Conservation (phyloP, 768 basidiomycete genomes). For the Lactifluus piperatus region DNA sequence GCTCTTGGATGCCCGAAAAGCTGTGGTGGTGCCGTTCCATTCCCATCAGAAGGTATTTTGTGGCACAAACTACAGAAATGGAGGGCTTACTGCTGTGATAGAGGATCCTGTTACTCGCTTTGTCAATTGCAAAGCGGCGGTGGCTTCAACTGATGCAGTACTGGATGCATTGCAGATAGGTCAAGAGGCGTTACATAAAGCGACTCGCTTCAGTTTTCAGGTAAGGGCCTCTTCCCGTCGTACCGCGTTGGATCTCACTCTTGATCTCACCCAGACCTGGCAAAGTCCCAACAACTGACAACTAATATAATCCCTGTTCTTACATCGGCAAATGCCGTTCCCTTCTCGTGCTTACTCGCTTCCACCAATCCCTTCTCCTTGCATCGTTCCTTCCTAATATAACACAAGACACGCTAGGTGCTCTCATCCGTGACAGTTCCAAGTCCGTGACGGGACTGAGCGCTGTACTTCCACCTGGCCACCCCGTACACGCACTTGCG, state of each 20-base stretch:
- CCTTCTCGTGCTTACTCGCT: constrained; percentile 63
- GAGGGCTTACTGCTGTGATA: constrained; percentile 21
- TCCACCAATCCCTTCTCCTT: constrained; percentile 62
- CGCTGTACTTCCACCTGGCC: constrained; percentile 48
- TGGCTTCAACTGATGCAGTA: constrained; percentile 43
- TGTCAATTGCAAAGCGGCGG: constrained; percentile 41
- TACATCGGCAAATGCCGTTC: constrained; percentile 45
- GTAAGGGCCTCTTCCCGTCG: constrained; percentile 29
- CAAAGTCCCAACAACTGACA: constrained; percentile 49
- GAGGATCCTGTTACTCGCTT: constrained; percentile 46
- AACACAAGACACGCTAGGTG: constrained; percentile 50
- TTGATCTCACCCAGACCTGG: neutral
- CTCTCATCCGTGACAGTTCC: constrained; percentile 48
- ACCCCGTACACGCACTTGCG: constrained; percentile 70
- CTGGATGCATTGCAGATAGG: constrained; percentile 60
- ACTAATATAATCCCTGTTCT: constrained; percentile 60
- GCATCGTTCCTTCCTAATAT: constrained; percentile 34
- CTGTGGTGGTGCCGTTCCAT: constrained; percentile 55
- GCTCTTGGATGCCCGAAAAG: constrained; percentile 58
- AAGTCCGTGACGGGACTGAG: constrained; percentile 46
- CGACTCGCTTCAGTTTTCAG: constrained; percentile 50
- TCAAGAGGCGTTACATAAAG: constrained; percentile 69
- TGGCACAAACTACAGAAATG: neutral
- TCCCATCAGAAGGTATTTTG: constrained; percentile 50
- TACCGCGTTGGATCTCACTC: neutral